These are phyloP conservation scores for Phytopythium oedochilum DNA, from an alignment of 352 stramenopile genomes.

Conservation along the genomic window DNA sequence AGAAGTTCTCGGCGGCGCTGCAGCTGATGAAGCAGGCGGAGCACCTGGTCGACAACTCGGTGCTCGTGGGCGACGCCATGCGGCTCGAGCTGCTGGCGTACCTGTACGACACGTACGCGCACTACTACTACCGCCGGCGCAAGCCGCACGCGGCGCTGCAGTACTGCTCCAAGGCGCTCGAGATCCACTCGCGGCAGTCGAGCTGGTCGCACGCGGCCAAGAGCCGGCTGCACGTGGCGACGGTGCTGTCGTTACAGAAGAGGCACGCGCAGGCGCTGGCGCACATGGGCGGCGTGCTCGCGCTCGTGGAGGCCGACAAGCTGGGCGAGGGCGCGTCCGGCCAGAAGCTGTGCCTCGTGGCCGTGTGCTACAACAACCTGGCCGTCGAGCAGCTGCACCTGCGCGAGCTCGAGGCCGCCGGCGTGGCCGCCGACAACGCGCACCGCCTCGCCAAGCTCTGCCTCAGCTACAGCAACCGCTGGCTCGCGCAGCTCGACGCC, in stretches of 20 bases:
- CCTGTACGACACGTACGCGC: slow-evolving; percentile 82
- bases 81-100: slow-evolving; percentile 78
- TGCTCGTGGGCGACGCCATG: slow-evolving; percentile 41
- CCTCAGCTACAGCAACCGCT: slow-evolving; percentile 90
- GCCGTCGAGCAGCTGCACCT: slow-evolving; percentile 88
- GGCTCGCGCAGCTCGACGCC: slow-evolving; percentile 83
- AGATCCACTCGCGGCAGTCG: slow-evolving; percentile 65
- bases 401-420: slow-evolving; percentile 76
- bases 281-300: slow-evolving; percentile 78
- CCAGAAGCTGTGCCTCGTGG: slow-evolving; percentile 88
- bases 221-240: slow-evolving; percentile 82
- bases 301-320: slow-evolving; percentile 87
- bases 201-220: slow-evolving; percentile 88
- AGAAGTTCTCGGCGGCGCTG: slow-evolving; percentile 70
- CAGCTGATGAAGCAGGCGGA: slow-evolving; percentile 83
- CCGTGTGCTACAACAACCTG: slow-evolving; percentile 92
- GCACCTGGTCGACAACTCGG: slow-evolving; percentile 69
- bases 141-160: slow-evolving; percentile 82
- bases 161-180: slow-evolving; percentile 83
- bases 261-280: slow-evolving; percentile 77
- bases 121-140: slow-evolving; percentile 87
- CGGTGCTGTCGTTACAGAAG: slow-evolving; percentile 67
- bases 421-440: slow-evolving; percentile 76
- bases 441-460: slow-evolving; percentile 86
- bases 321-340: slow-evolving; percentile 76